Conservation (phyloP, 768 basidiomycete species). For the Lentinus brumalis region DNA sequence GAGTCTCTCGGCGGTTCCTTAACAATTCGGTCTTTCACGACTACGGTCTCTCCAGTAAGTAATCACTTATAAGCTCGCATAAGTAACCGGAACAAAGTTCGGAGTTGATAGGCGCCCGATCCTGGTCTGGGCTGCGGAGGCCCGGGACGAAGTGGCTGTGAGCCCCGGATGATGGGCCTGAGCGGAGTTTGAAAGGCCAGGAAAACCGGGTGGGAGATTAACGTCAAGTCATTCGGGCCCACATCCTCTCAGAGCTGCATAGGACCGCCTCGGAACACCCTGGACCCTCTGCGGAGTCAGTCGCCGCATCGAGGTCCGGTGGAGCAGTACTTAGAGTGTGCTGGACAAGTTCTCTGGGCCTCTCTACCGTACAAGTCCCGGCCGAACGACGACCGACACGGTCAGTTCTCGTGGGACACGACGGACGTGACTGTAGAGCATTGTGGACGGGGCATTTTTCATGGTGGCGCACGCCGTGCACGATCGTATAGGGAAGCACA, state of each 20-base stretch:
- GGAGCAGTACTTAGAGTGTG: slow-evolving; percentile 43
- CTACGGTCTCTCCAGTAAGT: too few relatives aligned
- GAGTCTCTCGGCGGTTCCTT: too few relatives aligned
- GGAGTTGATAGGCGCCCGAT: too few relatives aligned
- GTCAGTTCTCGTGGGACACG: slow-evolving; percentile 24
- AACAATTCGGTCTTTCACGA: too few relatives aligned
- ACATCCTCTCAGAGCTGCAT: slow-evolving; percentile 26
- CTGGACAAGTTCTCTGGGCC: slow-evolving; percentile 44
- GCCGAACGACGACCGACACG: slow-evolving; percentile 36
- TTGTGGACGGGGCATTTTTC: slow-evolving; percentile 38
- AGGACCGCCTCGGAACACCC: not conserved
- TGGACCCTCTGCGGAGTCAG: not conserved
- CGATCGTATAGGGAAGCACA: slow-evolving; percentile 35
- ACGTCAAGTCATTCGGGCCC: slow-evolving; percentile 23
- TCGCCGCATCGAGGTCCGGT: slow-evolving; percentile 21
- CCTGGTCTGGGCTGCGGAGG: too few relatives aligned
- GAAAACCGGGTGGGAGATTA: too few relatives aligned
- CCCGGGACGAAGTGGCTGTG: too few relatives aligned
- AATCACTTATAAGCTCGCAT: too few relatives aligned
- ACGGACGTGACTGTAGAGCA: not conserved
- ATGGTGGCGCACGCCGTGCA: slow-evolving; percentile 55
- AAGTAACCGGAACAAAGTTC: too few relatives aligned
- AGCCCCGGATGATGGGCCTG: too few relatives aligned
- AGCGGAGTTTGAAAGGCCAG: too few relatives aligned
- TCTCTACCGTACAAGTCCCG: slow-evolving; percentile 54